These are phyloP conservation scores for Microsporum ferrugineum DNA, from an alignment of 2,329 filamentous ascomycete species.

Conservation along the genomic window DNA sequence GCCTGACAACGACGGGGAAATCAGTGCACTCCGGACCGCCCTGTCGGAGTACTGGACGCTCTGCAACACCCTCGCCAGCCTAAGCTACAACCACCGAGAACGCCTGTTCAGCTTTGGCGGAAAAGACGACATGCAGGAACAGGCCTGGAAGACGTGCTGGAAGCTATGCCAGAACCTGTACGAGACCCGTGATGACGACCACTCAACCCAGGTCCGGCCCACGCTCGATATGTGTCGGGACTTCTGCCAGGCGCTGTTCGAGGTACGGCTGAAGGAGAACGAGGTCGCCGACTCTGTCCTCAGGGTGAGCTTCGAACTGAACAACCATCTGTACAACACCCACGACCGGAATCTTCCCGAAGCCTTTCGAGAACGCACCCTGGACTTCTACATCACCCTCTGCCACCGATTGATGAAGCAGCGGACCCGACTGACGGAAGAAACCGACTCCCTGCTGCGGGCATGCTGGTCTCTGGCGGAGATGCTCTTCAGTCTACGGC, in stretches of 20 bases:
- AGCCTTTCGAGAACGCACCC: constrained; percentile 73
- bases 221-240: constrained; percentile 81
- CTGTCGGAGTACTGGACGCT: constrained; percentile 86
- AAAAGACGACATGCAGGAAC: constrained; percentile 66
- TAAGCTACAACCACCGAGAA: constrained; percentile 73
- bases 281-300: constrained; percentile 75
- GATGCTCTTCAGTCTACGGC: constrained; percentile 82
- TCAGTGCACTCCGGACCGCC: constrained; percentile 59
- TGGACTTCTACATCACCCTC: constrained; percentile 89
- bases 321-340: constrained; percentile 89
- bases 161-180: constrained; percentile 83
- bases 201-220: constrained; percentile 55
- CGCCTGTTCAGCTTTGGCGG: constrained; percentile 65
- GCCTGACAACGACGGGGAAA: constrained; percentile 45
- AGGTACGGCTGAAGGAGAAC: constrained; percentile 66
- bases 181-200: constrained; percentile 61
- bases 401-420: constrained; percentile 97
- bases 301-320: constrained; percentile 85
- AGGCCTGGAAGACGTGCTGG: constrained; percentile 92
- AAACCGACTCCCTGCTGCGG: constrained; percentile 71
- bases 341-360: constrained; percentile 76
- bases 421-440: constrained; percentile 61
- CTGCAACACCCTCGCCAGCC: constrained; percentile 76
- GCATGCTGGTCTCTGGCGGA: constrained; percentile 87
- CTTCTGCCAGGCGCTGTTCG: constrained; percentile 85